These are phyloP conservation scores for Serpula lacrymans DNA, from an alignment of 768 basidiomycete genomes.

Conservation along the genomic window DNA sequence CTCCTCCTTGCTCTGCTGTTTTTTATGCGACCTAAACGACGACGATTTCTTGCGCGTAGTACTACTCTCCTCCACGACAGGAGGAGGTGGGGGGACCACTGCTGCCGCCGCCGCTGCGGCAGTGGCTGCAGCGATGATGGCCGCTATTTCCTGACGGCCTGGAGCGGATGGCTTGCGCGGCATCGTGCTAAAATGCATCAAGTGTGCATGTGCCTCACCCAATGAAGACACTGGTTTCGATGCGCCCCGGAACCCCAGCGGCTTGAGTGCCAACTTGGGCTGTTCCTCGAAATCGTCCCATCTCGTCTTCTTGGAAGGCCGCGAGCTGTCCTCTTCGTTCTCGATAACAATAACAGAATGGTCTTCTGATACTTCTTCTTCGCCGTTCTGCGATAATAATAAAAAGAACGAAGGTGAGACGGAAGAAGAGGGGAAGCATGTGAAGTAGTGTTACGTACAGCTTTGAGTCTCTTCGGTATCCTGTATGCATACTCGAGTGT, in stretches of 20 bases:
- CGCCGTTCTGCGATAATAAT: conserved; percentile 21
- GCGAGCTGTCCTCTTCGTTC: conserved; percentile 22
- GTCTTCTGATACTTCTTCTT: conserved; percentile 21
- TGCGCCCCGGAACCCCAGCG: neutral
- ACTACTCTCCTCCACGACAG: conserved; percentile 13
- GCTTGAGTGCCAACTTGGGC: conserved; percentile 15
- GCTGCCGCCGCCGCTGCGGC: conserved; percentile 23
- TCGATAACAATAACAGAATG: conserved; percentile 15
- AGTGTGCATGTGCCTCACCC: neutral
- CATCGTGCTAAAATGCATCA: conserved; percentile 9
- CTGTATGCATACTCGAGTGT: conserved; percentile 74
- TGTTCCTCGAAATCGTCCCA: conserved; percentile 23
- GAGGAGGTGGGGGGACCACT: conserved; percentile 6
- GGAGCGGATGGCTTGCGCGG: neutral
- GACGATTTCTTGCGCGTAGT: conserved; percentile 22
- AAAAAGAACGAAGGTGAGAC: neutral
- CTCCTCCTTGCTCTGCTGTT: conserved; percentile 48
- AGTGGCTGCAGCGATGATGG: conserved; percentile 39
- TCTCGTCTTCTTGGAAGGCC: conserved; percentile 30
- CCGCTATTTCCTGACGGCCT: conserved; percentile 29
- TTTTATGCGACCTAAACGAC: conserved; percentile 34
- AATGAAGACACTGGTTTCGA: neutral
- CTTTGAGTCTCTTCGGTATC: conserved; percentile 72
- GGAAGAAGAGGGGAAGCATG: no score
- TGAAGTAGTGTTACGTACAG: conserved; percentile 23